Evolutionary conservation across 1,139 yeast genomes (phyloP), one percentile per base, ranked within the genome.

Genomic region (Candida tropicalis): DNA sequence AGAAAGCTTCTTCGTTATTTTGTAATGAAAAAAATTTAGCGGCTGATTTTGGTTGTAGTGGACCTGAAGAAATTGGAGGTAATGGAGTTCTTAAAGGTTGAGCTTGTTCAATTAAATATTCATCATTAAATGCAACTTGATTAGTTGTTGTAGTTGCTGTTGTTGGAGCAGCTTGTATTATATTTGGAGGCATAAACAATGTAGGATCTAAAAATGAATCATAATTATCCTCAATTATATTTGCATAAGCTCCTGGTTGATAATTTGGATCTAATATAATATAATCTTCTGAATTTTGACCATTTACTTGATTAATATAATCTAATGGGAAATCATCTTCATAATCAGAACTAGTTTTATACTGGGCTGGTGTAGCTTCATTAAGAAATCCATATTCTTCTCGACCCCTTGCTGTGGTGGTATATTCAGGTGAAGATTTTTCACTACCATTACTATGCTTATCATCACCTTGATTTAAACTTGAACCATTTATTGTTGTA

Each of bases 241-340:
- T 63, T 38, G 58, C 57, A 40, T 58, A 52, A 7, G 50, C 54
- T 16, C 59, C 59, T n/a, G 57, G 53, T 18, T 58, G 62, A 39
- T 54, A 57, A 47, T 56, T 59, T 7, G 68, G 49, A 40, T 71
- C 77, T 38, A 72, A 53, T 2, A 65, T 56, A 16, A 73, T 65
- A 48, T 62, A 70, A 24, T 70, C 75, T 28, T 60, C 63, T 27
- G 40, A 18, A 54, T 56, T 25, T 38, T 48, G 41, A 28, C 23
- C 17, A 25, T 27, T 11, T 24, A 32, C 13, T 15, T 40, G 35
- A 29, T 33, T 39, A 54, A 84, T 76, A 55, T 82, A 84, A 53
- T 84, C 90, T 45, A 84, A 62, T 2, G 90, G 89, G 60, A 84
- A 83, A 54, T 83, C 89, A 50, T 81, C 85, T 44, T 78, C 84